Evolutionary conservation across 192 early-diverging fungal genomes (phyloP).

Genomic region (Mortierella alpina): DNA sequence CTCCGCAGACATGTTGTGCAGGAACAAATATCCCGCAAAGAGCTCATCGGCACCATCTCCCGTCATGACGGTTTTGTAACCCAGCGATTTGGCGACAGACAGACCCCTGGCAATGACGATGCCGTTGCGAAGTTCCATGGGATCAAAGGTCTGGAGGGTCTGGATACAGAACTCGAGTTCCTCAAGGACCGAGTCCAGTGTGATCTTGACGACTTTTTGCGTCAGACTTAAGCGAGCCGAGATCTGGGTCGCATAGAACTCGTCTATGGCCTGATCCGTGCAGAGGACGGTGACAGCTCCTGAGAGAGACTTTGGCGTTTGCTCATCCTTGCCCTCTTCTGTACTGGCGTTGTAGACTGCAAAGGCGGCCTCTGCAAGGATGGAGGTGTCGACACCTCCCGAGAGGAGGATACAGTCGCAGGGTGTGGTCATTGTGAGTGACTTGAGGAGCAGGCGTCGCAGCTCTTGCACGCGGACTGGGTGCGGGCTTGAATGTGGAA

Average conservation of each 20-base stretch:
- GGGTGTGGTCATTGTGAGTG: slow-evolving; percentile 36
- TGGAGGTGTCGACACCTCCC: slow-evolving; percentile 80
- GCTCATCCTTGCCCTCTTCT: background rate
- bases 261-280: slow-evolving; percentile 59
- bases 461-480: slow-evolving; percentile 31
- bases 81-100: slow-evolving; percentile 54
- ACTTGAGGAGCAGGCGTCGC: slow-evolving; percentile 27
- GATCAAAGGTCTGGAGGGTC: slow-evolving; percentile 72
- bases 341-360: slow-evolving; percentile 20
- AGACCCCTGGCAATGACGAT: slow-evolving; percentile 68
- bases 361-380: slow-evolving; percentile 62
- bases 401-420: slow-evolving; percentile 61
- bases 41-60: slow-evolving; percentile 80
- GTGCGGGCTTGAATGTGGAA: slow-evolving; percentile 6
- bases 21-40: slow-evolving; percentile 77
- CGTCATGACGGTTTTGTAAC: slow-evolving; percentile 62
- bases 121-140: slow-evolving; percentile 77
- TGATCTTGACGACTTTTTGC: slow-evolving; percentile 61
- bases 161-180: slow-evolving; percentile 63
- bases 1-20: slow-evolving; percentile 62
- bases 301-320: slow-evolving; percentile 32
- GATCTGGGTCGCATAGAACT: slow-evolving; percentile 63
- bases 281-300: slow-evolving; percentile 68
- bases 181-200: slow-evolving; percentile 53
- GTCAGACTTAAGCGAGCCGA: slow-evolving; percentile 54